Evolutionary conservation across 1,284 basidiomycete species (phyloP).

Genomic region (Ceratobasidium theobromae): DNA sequence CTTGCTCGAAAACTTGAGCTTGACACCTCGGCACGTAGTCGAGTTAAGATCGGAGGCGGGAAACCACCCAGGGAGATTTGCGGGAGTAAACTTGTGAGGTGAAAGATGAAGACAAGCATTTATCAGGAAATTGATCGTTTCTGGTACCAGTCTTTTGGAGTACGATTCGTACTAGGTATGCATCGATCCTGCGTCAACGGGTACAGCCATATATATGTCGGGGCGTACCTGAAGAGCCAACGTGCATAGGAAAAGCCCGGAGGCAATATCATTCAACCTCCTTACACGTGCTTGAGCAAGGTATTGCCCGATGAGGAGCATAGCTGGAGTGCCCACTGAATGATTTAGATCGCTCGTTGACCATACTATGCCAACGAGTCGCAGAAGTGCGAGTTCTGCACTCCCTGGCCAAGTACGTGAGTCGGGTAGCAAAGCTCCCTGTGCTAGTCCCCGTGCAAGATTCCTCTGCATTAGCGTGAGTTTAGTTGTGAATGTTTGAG

Average conservation of each 20-base stretch:
- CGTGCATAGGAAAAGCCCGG: constrained; percentile 87
- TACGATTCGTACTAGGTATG: constrained; percentile 73
- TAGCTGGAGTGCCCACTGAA: constrained; percentile 81
- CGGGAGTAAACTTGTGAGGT: constrained; percentile 56
- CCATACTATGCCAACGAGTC: constrained; percentile 82
- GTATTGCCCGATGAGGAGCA: constrained; percentile 89
- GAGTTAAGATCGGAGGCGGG: constrained; percentile 68
- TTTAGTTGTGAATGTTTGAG: constrained; percentile 80
- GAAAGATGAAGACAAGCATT: constrained; percentile 72
- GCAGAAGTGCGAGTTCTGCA: constrained; percentile 80
- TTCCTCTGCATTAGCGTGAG: constrained; percentile 94
- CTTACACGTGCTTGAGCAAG: constrained; percentile 83
- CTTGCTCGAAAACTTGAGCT: constrained; percentile 36
- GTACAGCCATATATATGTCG: neutral
- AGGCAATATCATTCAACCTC: constrained; percentile 71
- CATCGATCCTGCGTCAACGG: neutral
- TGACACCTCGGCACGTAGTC: constrained; percentile 35
- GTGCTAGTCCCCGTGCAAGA: constrained; percentile 78
- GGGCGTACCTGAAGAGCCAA: constrained; percentile 57
- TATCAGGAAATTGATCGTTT: constrained; percentile 81
- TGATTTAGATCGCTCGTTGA: constrained; percentile 95
- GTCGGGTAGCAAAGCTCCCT: constrained; percentile 62
- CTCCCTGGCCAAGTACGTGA: constrained; percentile 87
- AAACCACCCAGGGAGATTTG: constrained; percentile 63
- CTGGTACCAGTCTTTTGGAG: constrained; percentile 88